Base-by-base conservation (phyloP, 495 filamentous ascomycete genomes). In the Aspergillus ostianus region DNA sequence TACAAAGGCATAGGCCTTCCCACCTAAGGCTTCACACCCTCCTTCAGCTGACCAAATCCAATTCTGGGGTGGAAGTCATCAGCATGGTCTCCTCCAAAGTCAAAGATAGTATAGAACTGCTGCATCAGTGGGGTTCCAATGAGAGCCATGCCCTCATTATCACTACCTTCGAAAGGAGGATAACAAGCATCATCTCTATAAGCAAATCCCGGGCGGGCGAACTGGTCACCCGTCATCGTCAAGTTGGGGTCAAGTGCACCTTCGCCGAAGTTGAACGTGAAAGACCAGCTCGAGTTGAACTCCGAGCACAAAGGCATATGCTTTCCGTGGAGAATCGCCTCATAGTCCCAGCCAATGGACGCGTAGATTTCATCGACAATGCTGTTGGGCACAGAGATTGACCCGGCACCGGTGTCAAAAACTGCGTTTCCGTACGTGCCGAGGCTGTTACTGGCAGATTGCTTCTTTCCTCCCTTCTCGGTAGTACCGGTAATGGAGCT, bases 181-280 rank as follows among this genome's bases (percentile, higher is more conserved):
- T 23, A 50, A 19, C 48, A 50, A 2, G 48, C 48, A 50, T 50
- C 48, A 15, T 50, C 26, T 12, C 26, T 50, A 20, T 50, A 21
- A 12, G 48, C 48, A 17, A 50, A 50, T 10, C 48, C 48, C 6
- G 48, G 48, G 4, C 48, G 20, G 2, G 48, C 48, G 3, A 50
- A 17, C 48, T 50, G 48, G 26, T 50, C 48, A 6, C 48, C 48
- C 6, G 48, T 50, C 20, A 50, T 23, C 2, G 48, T 50, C 19
- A 50, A 20, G 2, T 50, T 50, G 26, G 48, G 48, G 9, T 50
- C 48, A 7, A 12, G 19, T 3, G 23, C 19, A 4, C 20, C 20
- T 4, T 50, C 48, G 17, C 48, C 48, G 48, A 50, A 50, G 26
- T 50, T 50, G 48, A 50, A 50, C 12, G 48, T 50, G 20, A 50